Base-by-base conservation (phyloP, 75 land plant genomes). In the Sequoia sempervirens region DNA sequence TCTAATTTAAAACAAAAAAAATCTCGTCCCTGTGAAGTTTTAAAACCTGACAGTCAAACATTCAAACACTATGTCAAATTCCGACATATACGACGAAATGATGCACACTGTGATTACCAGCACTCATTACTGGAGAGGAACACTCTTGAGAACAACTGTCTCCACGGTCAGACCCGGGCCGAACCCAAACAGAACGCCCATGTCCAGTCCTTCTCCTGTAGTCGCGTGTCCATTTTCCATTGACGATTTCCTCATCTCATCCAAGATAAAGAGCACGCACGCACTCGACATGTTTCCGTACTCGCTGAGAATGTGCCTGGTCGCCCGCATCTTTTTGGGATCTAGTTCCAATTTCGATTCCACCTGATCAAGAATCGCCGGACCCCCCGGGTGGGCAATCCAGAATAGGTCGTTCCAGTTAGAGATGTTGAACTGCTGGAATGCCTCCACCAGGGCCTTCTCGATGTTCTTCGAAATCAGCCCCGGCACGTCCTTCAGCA, bases 91-190 rank as follows among this genome's bases (percentile, higher is more conserved):
- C 23, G 4, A 56, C 20, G 61, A 10, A 14, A 23, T 56, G 18
- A 14, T 56, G 4, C 20, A 56, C 20, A 43, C 46, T 43, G 46
- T 56, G 15, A 56, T 56, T 56, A n/a, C n/a, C n/a, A n/a, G n/a
- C n/a, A n/a, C n/a, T n/a, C n/a, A n/a, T n/a, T n/a, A 56, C 26
- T 23, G 68, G 18, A 17, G 15, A 0, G 76, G 76, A 36, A 14
- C 20, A 37, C 79, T 75, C n/a, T 45, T 83, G 18, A 86, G 85
- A 64, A 86, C 70, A 0, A 86, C 85, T 3, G 85, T 80, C 61
- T 90, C 88, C 76, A 90, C 61, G 17, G 91, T 90, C 58, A 90
- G 87, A 17, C 89, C 91, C 18, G 91, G 89, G 0, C 91, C 89
- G 46, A 90, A 87, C 1, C 81, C 83, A 58, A 89, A 70, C 32